Conservation (phyloP, 306 rosid species). For the Urtica urens region DNA sequence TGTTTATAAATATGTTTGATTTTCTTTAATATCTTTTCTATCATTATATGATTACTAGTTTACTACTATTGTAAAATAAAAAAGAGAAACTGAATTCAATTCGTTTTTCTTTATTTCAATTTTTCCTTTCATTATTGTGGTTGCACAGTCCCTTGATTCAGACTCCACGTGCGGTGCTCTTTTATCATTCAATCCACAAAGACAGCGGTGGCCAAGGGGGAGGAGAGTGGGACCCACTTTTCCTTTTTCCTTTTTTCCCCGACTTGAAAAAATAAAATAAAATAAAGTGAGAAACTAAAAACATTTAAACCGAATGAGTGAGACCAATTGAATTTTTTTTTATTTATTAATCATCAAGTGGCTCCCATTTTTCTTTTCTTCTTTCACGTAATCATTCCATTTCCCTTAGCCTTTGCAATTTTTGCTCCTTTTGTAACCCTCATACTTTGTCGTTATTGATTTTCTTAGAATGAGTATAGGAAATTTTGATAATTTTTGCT, state of each 20-base stretch:
- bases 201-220: constrained; percentile 50
- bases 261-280: constrained; percentile 36
- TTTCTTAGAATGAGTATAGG: neutral
- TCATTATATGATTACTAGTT: neutral
- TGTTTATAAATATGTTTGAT: neutral
- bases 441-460: neutral
- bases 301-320: too few relatives aligned
- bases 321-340: neutral
- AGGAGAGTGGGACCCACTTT: constrained; percentile 51
- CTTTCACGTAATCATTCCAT: constrained; percentile 48
- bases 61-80: neutral
- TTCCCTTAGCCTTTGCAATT: neutral
- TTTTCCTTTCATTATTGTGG: constrained; percentile 29
- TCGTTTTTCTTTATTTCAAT: too few relatives aligned
- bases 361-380: constrained; percentile 36
- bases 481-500: neutral
- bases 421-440: neutral
- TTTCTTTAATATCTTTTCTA: neutral
- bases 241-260: too few relatives aligned
- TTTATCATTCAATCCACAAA: constrained; percentile 62
- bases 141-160: constrained; percentile 73
- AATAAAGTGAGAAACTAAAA: neutral
- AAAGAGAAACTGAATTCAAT: too few relatives aligned
- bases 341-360: constrained; percentile 36
- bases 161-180: constrained; percentile 78